These are phyloP conservation scores for Apiotrichum gamsii DNA, from an alignment of 1,284 basidiomycete species.

Conservation along the genomic window DNA sequence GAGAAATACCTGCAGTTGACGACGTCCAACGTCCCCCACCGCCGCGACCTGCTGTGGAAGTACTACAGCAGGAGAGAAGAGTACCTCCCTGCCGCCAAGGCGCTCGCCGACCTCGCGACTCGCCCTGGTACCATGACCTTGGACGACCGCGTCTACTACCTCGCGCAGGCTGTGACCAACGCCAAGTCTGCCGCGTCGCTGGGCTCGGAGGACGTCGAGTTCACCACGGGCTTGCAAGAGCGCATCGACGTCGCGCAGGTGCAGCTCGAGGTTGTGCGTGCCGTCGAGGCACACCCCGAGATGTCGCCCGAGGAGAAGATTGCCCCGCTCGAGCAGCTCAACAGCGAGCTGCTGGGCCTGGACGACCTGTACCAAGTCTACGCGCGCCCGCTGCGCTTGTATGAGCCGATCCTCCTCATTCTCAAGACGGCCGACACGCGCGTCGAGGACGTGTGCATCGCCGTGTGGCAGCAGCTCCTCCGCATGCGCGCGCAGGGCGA, in stretches of 20 bases:
- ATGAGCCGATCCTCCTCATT: slow-evolving; percentile 80
- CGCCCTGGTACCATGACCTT: slow-evolving; percentile 65
- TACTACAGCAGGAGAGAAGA: slow-evolving; percentile 89
- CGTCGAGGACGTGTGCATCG: slow-evolving; percentile 70
- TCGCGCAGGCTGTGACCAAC: slow-evolving; percentile 88
- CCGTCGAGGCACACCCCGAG: slow-evolving; percentile 45
- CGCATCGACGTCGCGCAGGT: slow-evolving; percentile 95
- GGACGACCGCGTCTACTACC: slow-evolving; percentile 71
- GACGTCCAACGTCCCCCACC: slow-evolving; percentile 49
- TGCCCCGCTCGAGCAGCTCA: slow-evolving; percentile 57
- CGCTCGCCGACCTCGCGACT: slow-evolving; percentile 78
- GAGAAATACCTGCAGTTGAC: slow-evolving; percentile 67
- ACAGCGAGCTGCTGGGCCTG: slow-evolving; percentile 49
- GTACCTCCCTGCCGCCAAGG: slow-evolving; percentile 76
- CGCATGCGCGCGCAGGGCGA: slow-evolving; percentile 56
- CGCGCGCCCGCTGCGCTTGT: slow-evolving; percentile 78
- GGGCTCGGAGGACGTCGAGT: slow-evolving; percentile 74
- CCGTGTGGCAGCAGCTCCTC: slow-evolving; percentile 85
- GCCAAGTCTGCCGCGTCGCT: slow-evolving; percentile 83
- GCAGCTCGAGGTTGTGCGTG: slow-evolving; percentile 68
- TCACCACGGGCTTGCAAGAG: slow-evolving; percentile 88
- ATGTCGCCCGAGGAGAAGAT: slow-evolving; percentile 53
- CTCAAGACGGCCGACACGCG: slow-evolving; percentile 89
- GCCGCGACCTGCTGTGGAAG: slow-evolving; percentile 91
- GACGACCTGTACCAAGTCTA: slow-evolving; percentile 73